Percentiles rank a stretch among this genome's conserved stretches.
Conservation (phyloP, 345 rosid species). For the Citrus maxima region DNA sequence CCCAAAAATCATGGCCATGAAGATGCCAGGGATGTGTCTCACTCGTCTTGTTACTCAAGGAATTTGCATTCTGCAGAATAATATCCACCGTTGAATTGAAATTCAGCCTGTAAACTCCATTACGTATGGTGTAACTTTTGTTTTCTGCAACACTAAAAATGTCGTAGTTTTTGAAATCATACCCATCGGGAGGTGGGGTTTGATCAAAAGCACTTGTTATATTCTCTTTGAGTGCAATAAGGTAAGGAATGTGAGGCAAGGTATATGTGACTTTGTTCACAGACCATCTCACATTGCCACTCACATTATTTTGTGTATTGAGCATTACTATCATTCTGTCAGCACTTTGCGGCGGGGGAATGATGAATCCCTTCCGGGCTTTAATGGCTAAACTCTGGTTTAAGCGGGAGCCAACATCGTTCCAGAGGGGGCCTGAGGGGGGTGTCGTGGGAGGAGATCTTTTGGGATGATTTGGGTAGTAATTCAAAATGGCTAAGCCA, state of each 20-base stretch:
- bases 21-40: constrained; percentile 91
- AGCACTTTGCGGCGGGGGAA: constrained; percentile 39
- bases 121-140: constrained; percentile 36
- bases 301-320: constrained; percentile 54
- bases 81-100: constrained; percentile 65
- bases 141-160: constrained; percentile 7
- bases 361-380: constrained; percentile 37
- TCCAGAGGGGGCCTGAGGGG: constrained; percentile 48
- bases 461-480: constrained; percentile 57
- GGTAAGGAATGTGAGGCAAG: constrained; percentile 54
- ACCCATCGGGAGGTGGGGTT: constrained; percentile 42
- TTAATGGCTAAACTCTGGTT: constrained; percentile 54
- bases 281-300: constrained; percentile 48
- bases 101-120: constrained; percentile 41
- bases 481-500: constrained; percentile 46
- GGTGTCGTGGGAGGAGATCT: constrained; percentile 40
- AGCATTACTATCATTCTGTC: constrained; percentile 56
- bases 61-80: constrained; percentile 65
- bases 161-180: constrained; percentile 26
- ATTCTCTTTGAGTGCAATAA: constrained; percentile 58
- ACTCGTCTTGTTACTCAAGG: constrained; percentile 33
- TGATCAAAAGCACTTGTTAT: constrained; percentile 37
- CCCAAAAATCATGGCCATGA: constrained; percentile 94
- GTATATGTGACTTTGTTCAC: constrained; percentile 63
- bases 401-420: constrained; percentile 29